These are phyloP conservation scores for Clavariopsis aquatica DNA, from an alignment of 495 filamentous ascomycete genomes.

Conservation along the genomic window DNA sequence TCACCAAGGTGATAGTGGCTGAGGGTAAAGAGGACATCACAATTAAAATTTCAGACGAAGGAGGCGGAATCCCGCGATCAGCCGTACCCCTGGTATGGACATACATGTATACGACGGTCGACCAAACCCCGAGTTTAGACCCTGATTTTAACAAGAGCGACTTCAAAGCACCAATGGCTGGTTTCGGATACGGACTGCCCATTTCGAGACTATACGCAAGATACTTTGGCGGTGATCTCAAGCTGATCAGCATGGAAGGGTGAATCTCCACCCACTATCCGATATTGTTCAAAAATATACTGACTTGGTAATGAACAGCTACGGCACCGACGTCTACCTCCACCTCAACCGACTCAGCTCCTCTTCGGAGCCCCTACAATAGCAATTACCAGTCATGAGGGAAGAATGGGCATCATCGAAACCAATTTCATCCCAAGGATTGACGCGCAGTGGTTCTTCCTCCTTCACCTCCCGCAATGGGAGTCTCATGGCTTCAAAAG, in stretches of 20 bases:
- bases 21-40: slow-evolving; percentile 98
- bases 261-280: slow-evolving; percentile 58
- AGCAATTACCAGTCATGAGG: slow-evolving; percentile 97
- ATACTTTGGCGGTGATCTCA: slow-evolving; percentile 96
- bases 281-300: no score
- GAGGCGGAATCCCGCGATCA: slow-evolving; percentile 88
- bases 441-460: slow-evolving; percentile 56
- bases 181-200: slow-evolving; percentile 93
- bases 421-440: slow-evolving; percentile 66
- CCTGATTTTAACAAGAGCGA: slow-evolving; percentile 99
- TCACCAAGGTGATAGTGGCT: slow-evolving; percentile 94
- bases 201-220: slow-evolving; percentile 92
- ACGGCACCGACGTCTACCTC: slow-evolving; percentile 97
- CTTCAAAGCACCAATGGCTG: slow-evolving; percentile 99
- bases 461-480: background rate
- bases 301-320: slow-evolving; percentile 55
- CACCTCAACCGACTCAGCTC: slow-evolving; percentile 94
- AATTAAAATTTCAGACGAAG: slow-evolving; percentile 95
- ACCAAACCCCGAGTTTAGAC: slow-evolving; percentile 89
- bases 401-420: slow-evolving; percentile 56
- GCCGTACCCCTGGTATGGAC: slow-evolving; percentile 97
- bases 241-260: slow-evolving; percentile 99
- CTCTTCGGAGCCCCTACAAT: slow-evolving; percentile 95
- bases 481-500: slow-evolving; percentile 37
- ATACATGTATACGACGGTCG: slow-evolving; percentile 99